A percentile compares a stretch with the other conserved stretches of the same genome.
Evolutionary conservation across 768 basidiomycete species (phyloP).

Genomic region (Solioccasus polychromus): DNA sequence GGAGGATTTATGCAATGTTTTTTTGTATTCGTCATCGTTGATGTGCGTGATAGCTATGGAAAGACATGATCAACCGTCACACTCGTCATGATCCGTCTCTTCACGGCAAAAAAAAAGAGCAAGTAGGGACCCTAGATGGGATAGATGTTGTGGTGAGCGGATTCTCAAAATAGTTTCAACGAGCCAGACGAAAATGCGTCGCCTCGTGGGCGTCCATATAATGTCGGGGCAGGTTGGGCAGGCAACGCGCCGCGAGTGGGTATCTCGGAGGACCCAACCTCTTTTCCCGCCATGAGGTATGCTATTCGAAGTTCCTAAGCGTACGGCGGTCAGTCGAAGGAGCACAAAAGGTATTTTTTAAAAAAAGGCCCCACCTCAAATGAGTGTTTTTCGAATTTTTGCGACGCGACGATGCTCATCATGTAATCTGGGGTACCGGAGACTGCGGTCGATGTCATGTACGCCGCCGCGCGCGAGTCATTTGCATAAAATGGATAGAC

Average conservation of each 20-base stretch:
- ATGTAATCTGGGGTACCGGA: constrained; percentile 30
- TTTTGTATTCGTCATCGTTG: background rate
- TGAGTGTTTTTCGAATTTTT: constrained; percentile 41
- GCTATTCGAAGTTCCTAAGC: constrained; percentile 52
- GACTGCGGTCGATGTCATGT: constrained; percentile 6
- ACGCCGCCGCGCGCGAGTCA: constrained; percentile 25
- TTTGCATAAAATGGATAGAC: constrained; percentile 22
- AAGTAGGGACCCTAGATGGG: background rate
- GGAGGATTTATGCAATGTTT: background rate
- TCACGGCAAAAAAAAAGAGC: background rate
- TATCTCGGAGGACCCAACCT: constrained; percentile 42
- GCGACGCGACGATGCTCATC: constrained; percentile 36
- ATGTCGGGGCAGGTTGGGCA: constrained; percentile 19
- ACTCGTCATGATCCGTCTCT: background rate
- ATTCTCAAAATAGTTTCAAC: constrained; percentile 14
- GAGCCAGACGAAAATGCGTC: constrained; percentile 30
- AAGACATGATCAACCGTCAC: background rate
- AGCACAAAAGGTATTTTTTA: no score
- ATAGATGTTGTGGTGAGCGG: background rate
- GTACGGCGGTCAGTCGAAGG: no score
- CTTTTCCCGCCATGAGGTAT: constrained; percentile 38
- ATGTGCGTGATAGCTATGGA: background rate
- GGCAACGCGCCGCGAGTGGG: constrained; percentile 24
- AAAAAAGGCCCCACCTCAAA: constrained; percentile 49
- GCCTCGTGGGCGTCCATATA: constrained; percentile 31